Conservation (phyloP, 352 stramenopile genomes). For the Globisporangium rhizosaccharum region DNA sequence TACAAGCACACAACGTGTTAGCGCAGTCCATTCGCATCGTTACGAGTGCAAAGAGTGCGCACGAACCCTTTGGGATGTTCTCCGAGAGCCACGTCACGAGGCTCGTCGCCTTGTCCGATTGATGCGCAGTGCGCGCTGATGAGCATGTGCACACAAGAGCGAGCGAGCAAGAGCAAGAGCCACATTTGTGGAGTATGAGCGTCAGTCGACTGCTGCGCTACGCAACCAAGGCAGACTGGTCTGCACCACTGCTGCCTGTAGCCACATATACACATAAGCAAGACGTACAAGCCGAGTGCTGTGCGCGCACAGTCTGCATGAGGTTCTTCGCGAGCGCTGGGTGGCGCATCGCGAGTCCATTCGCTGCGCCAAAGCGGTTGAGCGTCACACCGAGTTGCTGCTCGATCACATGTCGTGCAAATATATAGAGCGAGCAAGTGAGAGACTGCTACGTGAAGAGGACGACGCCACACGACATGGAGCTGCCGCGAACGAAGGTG, state of each 20-base stretch:
- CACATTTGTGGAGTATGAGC: not conserved
- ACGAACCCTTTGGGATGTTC: slow-evolving; percentile 62
- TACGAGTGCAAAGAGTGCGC: not conserved
- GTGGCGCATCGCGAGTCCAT: slow-evolving; percentile 28
- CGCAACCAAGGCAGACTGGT: too few species aligned
- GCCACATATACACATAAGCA: too few species aligned
- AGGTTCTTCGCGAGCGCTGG: slow-evolving; percentile 33
- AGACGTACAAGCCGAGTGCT: slow-evolving; percentile 57
- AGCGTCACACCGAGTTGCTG: slow-evolving; percentile 69
- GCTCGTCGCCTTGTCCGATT: slow-evolving; percentile 47
- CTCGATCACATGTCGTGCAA: not conserved
- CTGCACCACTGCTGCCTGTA: not conserved
- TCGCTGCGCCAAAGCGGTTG: slow-evolving; percentile 37
- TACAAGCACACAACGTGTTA: not conserved
- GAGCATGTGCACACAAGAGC: not conserved
- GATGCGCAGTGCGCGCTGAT: slow-evolving; percentile 37
- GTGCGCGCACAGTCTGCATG: slow-evolving; percentile 45
- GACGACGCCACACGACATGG: too few species aligned
- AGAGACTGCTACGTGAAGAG: not conserved
- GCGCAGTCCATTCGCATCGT: not conserved
- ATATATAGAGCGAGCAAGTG: not conserved
- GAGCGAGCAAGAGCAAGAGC: not conserved
- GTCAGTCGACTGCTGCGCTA: not conserved
- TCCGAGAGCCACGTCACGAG: slow-evolving; percentile 75
- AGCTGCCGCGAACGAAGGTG: not conserved